Percentiles rank a stretch among this genome's conserved stretches.
These are phyloP conservation scores for Onygenales sp. DNA, from an alignment of 2,329 filamentous ascomycete species.

Conservation along the genomic window DNA sequence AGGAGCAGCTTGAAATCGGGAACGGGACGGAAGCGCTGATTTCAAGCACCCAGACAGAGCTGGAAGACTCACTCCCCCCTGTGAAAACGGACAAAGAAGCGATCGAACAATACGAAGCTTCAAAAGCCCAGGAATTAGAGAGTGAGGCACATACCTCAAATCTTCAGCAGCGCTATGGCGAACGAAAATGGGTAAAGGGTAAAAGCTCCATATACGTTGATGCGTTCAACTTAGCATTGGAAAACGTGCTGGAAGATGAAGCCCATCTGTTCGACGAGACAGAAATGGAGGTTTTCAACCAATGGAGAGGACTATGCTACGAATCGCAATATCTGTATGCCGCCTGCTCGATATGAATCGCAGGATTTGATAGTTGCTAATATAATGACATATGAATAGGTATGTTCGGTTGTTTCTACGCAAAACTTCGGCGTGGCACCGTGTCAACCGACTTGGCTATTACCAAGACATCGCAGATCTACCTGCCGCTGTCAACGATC, in stretches of 20 bases:
- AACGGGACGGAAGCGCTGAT: constrained; percentile 21
- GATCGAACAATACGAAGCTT: constrained; percentile 69
- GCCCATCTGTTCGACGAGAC: constrained; percentile 73
- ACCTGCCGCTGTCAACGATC: constrained; percentile 50
- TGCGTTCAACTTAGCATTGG: constrained; percentile 85
- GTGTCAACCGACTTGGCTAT: constrained; percentile 67
- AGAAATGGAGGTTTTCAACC: constrained; percentile 65
- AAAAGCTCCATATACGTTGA: constrained; percentile 92
- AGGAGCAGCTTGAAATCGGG: constrained; percentile 20
- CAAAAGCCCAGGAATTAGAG: constrained; percentile 45
- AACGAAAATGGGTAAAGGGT: constrained; percentile 60
- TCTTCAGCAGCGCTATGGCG: constrained; percentile 28
- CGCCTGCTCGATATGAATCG: not conserved
- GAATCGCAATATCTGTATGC: constrained; percentile 83
- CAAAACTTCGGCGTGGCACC: constrained; percentile 87
- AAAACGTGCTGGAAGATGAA: constrained; percentile 84
- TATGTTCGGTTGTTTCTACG: constrained; percentile 89
- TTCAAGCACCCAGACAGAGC: constrained; percentile 47
- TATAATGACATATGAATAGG: constrained; percentile 33
- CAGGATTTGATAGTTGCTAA: too few species aligned
- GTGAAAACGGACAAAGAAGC: constrained; percentile 60
- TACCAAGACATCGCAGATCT: constrained; percentile 74
- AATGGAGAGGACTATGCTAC: constrained; percentile 67
- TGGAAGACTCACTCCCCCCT: constrained; percentile 62
- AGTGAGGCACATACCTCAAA: constrained; percentile 30